phyloP scores from a whole-genome alignment of 768 basidiomycete genomes.

The Amylocystis lapponica region DNA sequence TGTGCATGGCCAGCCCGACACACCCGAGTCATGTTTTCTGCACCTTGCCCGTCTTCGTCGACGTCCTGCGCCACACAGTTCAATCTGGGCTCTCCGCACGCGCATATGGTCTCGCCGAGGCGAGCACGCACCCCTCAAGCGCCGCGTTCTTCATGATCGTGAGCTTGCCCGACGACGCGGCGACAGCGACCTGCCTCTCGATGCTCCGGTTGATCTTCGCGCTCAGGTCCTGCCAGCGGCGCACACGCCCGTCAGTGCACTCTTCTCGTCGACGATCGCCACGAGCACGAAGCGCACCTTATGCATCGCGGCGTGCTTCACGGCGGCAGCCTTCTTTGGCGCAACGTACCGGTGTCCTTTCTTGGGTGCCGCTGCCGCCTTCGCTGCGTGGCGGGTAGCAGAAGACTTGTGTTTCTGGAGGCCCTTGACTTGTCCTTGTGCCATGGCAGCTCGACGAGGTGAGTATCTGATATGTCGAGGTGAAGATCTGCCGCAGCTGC shows the following conservation, averaged over 20 bases:
- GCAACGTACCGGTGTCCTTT: constrained; percentile 76
- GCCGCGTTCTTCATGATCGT: constrained; percentile 82
- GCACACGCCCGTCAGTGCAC: too few relatives aligned
- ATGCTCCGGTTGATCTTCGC: constrained; percentile 92
- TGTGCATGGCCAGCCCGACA: too few relatives aligned
- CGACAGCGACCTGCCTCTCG: constrained; percentile 85
- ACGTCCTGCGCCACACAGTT: constrained; percentile 2
- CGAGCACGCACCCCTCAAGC: constrained; percentile 30
- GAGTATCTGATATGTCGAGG: background rate
- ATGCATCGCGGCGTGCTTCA: constrained; percentile 74
- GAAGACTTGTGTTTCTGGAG: constrained; percentile 45
- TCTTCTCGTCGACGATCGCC: too few relatives aligned
- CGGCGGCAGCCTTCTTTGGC: constrained; percentile 71
- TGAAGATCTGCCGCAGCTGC: too few relatives aligned
- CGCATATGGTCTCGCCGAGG: background rate
- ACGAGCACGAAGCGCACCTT: constrained; percentile 41
- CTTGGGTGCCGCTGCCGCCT: constrained; percentile 65
- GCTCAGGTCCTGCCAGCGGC: constrained; percentile 55
- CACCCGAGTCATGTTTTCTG: constrained; percentile 11
- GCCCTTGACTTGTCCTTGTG: constrained; percentile 85
- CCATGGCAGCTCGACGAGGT: constrained; percentile 59
- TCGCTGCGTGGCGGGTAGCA: constrained; percentile 49
- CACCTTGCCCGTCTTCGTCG: constrained; percentile 11
- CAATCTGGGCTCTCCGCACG: background rate
- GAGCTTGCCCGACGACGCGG: constrained; percentile 84